Evolutionary conservation across 2,329 filamentous ascomycete species (phyloP).

Genomic region (Raffaelea albimanens): DNA sequence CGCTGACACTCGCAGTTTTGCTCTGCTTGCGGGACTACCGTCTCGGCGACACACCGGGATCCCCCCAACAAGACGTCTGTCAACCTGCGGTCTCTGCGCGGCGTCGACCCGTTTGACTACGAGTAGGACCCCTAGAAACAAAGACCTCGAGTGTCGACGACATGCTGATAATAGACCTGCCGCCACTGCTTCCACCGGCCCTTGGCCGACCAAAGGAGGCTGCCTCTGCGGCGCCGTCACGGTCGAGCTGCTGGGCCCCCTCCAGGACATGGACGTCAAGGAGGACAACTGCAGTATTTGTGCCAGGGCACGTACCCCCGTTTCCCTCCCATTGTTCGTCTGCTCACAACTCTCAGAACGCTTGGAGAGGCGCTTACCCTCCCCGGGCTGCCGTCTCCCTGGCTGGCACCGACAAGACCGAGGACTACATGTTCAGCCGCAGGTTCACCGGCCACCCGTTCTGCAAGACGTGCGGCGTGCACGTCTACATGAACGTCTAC

Average conservation of each 20-base stretch:
- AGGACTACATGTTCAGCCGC: conserved; percentile 10
- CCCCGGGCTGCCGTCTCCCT: conserved; percentile 4
- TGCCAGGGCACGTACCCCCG: conserved; percentile 1
- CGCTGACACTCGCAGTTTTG: conserved; percentile 5
- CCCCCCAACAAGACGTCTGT: not conserved
- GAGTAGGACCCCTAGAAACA: not conserved
- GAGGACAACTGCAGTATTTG: conserved; percentile 14
- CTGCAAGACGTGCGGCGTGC: conserved; percentile 10
- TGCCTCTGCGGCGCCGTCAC: conserved; percentile 10
- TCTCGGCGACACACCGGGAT: not conserved
- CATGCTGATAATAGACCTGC: too few species aligned
- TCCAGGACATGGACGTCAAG: conserved; percentile 4
- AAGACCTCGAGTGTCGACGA: too few species aligned
- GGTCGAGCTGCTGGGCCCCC: conserved; percentile 5
- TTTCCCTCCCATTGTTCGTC: not conserved
- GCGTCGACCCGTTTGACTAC: conserved; percentile 6
- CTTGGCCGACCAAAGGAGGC: conserved; percentile 3
- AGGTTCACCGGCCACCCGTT: conserved; percentile 10
- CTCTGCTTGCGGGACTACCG: conserved; percentile 4
- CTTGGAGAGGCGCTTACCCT: conserved; percentile 9
- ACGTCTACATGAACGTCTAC: conserved; percentile 11
- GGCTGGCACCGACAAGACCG: conserved; percentile 2
- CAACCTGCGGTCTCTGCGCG: conserved; percentile 4
- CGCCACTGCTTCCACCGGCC: not conserved
- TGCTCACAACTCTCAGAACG: conserved; percentile 2